Conservation (phyloP, 2,329 filamentous ascomycete genomes). For the Fusarium caatingaense region DNA sequence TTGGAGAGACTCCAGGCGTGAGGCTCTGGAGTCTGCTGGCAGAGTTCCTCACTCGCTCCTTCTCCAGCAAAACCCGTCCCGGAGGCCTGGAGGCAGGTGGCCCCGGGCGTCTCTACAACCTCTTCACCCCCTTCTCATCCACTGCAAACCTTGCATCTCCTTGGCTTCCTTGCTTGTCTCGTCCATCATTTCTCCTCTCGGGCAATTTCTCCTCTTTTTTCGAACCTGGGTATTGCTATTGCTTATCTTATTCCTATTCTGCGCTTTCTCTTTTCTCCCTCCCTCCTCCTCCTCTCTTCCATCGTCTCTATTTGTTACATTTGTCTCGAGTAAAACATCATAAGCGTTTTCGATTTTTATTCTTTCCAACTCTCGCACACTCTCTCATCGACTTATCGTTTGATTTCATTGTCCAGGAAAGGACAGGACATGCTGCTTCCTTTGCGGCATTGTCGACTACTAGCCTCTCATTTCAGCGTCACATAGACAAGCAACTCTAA, state of each 20-base stretch:
- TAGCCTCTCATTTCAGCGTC: conserved; percentile 43
- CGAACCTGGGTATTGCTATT: conserved; percentile 20
- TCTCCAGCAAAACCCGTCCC: neutral
- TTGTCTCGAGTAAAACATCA: conserved; percentile 17
- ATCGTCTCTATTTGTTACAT: conserved; percentile 35
- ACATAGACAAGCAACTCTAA: conserved; percentile 30
- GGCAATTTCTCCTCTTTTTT: conserved; percentile 36
- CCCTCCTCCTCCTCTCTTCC: conserved; percentile 20
- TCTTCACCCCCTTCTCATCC: conserved; percentile 26
- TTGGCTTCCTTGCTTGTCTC: conserved; percentile 28
- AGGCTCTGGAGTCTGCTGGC: neutral
- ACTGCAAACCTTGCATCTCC: conserved; percentile 33
- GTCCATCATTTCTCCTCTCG: conserved; percentile 37
- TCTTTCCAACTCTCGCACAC: conserved; percentile 22
- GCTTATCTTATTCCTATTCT: conserved; percentile 33
- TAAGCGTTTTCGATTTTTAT: conserved; percentile 36
- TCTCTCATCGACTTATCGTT: conserved; percentile 22
- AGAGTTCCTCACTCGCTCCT: neutral
- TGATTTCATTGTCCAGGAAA: conserved; percentile 30
- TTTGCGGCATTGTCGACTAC: conserved; percentile 43
- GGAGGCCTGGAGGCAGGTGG: neutral
- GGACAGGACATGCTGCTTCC: conserved; percentile 47
- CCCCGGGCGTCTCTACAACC: conserved; percentile 28
- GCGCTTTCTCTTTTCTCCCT: conserved; percentile 19
- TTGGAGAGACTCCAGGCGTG: conserved; percentile 35